phyloP scores from a whole-genome alignment of 2,329 filamentous ascomycete species.

The Trichoderma sp. region DNA sequence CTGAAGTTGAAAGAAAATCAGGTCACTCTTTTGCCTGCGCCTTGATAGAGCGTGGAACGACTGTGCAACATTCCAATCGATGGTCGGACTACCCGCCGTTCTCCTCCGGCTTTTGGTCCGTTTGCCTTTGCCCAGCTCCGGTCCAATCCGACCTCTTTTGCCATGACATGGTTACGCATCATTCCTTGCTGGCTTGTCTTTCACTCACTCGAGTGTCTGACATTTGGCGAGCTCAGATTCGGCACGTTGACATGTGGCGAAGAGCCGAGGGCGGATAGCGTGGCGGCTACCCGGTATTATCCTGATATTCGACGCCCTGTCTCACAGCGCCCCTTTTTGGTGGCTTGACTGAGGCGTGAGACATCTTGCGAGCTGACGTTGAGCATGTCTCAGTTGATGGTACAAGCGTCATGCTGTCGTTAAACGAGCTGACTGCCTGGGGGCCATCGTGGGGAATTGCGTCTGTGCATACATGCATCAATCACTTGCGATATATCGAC shows the following conservation, averaged over 20 bases:
- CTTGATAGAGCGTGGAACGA: not conserved
- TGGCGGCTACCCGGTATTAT: not conserved
- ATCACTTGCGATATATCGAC: not conserved
- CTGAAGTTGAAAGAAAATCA: not conserved
- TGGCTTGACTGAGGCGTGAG: not conserved
- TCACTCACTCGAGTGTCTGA: not conserved
- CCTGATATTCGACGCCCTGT: not conserved
- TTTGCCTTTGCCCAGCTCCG: not conserved
- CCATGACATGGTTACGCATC: not conserved
- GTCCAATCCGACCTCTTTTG: not conserved
- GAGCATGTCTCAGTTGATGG: not conserved
- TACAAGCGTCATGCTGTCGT: not conserved
- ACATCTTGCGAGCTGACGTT: not conserved
- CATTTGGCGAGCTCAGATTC: not conserved
- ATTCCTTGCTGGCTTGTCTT: not conserved
- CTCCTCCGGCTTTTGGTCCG: not conserved
- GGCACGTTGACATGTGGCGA: not conserved
- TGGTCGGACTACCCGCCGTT: not conserved
- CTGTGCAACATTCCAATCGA: not conserved
- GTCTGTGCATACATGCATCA: not conserved
- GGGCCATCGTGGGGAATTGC: not conserved
- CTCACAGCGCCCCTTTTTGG: not conserved
- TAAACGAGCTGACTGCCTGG: not conserved
- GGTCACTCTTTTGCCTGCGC: not conserved
- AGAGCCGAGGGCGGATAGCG: not conserved